These are phyloP conservation scores for Monosporascus cannonballus DNA, from an alignment of 2,329 filamentous ascomycete species.

Conservation along the genomic window DNA sequence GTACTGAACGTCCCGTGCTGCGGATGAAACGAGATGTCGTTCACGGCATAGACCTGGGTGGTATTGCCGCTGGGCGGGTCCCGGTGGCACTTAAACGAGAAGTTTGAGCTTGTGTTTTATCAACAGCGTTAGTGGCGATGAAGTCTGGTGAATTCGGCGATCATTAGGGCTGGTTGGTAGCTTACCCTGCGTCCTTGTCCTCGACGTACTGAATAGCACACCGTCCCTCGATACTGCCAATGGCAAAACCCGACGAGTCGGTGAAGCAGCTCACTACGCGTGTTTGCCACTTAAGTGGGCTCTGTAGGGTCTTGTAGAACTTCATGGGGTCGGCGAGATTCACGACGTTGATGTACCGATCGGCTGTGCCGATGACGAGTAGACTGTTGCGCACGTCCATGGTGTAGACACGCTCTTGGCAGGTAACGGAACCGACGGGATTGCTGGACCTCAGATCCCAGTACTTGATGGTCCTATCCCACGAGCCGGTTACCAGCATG, in stretches of 20 bases:
- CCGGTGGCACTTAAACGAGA: conserved; percentile 98
- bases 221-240: conserved; percentile 92
- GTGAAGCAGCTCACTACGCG: conserved; percentile 91
- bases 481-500: conserved; percentile 87
- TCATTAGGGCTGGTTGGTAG: conserved; percentile 1
- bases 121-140: conserved; percentile 3
- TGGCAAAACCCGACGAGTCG: conserved; percentile 85
- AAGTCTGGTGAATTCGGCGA: neutral
- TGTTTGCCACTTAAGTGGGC: conserved; percentile 97
- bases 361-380: conserved; percentile 86
- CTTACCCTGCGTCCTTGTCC: conserved; percentile 77
- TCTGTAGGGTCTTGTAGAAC: conserved; percentile 95
- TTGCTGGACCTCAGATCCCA: conserved; percentile 69
- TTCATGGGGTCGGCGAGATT: conserved; percentile 82
- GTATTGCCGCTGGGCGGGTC: conserved; percentile 69
- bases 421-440: conserved; percentile 59
- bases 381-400: conserved; percentile 89
- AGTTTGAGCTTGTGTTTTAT: conserved; percentile 64
- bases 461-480: conserved; percentile 88
- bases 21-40: conserved; percentile 96
- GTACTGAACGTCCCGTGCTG: conserved; percentile 97
- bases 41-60: conserved; percentile 89
- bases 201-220: conserved; percentile 98
- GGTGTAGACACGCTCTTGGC: conserved; percentile 77
- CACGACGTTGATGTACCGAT: conserved; percentile 93